Evolutionary conservation across 2,329 filamentous ascomycete species (phyloP).

Genomic region (Curvularia lunata): DNA sequence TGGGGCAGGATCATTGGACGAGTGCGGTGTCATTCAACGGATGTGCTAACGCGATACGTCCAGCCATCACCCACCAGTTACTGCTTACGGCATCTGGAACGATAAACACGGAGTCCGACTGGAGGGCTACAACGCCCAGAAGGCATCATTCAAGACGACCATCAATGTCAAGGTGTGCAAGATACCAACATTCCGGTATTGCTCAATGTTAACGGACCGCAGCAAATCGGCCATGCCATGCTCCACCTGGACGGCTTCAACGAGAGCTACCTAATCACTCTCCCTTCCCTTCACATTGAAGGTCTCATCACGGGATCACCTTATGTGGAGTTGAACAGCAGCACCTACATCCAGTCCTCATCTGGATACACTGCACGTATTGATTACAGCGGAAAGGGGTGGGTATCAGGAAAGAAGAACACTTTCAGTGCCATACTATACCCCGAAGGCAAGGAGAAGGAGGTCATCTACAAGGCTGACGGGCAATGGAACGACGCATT

Average conservation of each 20-base stretch:
- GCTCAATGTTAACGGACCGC: constrained; percentile 9
- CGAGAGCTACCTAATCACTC: constrained; percentile 87
- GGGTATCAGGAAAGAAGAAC: constrained; percentile 96
- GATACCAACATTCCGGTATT: accelerated
- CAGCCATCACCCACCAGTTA: constrained; percentile 89
- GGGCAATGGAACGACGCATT: constrained; percentile 92
- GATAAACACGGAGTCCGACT: constrained; percentile 76
- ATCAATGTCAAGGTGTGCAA: constrained; percentile 77
- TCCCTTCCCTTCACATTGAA: constrained; percentile 91
- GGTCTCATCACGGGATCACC: constrained; percentile 85
- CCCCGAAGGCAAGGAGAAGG: constrained; percentile 72
- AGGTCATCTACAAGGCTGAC: constrained; percentile 77
- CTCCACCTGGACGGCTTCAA: constrained; percentile 71
- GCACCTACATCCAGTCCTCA: constrained; percentile 83
- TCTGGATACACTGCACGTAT: constrained; percentile 88
- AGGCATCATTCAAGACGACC: constrained; percentile 90
- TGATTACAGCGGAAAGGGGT: constrained; percentile 92
- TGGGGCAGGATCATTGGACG: neutral
- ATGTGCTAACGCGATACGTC: constrained; percentile 16
- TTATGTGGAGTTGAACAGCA: constrained; percentile 88
- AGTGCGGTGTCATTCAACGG: neutral
- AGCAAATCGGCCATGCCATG: constrained; percentile 86
- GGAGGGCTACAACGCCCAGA: constrained; percentile 92
- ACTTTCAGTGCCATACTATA: constrained; percentile 79
- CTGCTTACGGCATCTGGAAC: constrained; percentile 92